phyloP scores from a whole-genome alignment of 106 monocot species.

The Alisma plantagoaquatica region DNA sequence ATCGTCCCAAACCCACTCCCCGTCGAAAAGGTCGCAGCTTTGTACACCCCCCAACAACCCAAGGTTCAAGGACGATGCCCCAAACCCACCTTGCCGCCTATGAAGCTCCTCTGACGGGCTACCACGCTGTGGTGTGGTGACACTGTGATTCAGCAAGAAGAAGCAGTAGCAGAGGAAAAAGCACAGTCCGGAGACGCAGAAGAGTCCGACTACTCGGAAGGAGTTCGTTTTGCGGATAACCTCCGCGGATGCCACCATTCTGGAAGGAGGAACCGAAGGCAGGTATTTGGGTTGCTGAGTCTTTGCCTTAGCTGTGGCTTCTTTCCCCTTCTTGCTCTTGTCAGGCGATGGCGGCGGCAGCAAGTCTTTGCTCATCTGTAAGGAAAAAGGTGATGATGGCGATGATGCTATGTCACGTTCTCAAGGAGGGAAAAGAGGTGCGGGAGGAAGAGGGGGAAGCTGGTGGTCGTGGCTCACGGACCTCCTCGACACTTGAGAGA shows the following conservation, averaged over 20 bases:
- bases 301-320: background rate
- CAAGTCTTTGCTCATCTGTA: background rate
- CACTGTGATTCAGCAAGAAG: slow-evolving; percentile 8
- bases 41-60: background rate
- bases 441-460: too few species aligned
- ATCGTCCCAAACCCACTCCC: slow-evolving; percentile 57
- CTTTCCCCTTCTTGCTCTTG: background rate
- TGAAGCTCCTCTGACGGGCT: background rate
- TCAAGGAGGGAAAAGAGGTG: too few species aligned
- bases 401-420: too few species aligned
- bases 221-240: slow-evolving; percentile 18
- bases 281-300: too few species aligned
- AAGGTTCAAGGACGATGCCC: background rate
- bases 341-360: background rate
- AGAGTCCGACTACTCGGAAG: slow-evolving; percentile 13
- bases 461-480: too few species aligned
- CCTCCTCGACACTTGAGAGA: too few species aligned
- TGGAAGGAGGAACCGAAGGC: too few species aligned
- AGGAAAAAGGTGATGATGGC: too few species aligned
- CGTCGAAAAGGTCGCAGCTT: slow-evolving; percentile 29
- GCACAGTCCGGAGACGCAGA: slow-evolving; percentile 20
- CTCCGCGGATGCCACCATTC: background rate
- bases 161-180: slow-evolving; percentile 16
- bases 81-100: too few species aligned
- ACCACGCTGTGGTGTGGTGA: background rate